Base-by-base conservation (phyloP, 805 yeast species). In the Jamesozyma rosinii region DNA sequence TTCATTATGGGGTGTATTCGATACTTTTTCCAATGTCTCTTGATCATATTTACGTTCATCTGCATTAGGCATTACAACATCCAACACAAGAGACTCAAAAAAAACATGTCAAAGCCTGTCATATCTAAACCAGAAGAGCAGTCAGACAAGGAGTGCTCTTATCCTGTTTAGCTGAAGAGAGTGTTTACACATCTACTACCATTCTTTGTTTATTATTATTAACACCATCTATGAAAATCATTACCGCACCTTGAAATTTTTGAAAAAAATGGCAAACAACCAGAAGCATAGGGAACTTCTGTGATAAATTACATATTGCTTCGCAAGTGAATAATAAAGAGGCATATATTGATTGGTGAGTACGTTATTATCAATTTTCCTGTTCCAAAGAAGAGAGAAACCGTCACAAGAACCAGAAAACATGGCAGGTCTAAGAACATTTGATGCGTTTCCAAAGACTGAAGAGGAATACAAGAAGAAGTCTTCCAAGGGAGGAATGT, bases 361-460 rank as follows among this genome's bases (percentile, higher is more conserved):
- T n/a, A n/a, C n/a, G n/a, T n/a, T n/a, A n/a, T n/a, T 24, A 24
- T 24, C 29, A 8, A 24, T 6, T 24, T 24, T 6, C 11, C 10
- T 24, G 29, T 24, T 24, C 11, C 11, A 24, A 24, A 11, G 11
- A 24, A 11, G 11, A 24, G 11, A 24, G 11, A 6, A 24, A 6
- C 6, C 29, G 11, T 24, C 11, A 24, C 11, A 24, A 24, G 6
- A 24, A 24, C 29, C 11, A 11, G 29, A 24, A 5, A 36, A 4
- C 3, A 59, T 61, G 65, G 61, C 65, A 15, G 59, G 61, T 15
- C 50, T 83, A 43, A 68, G 71, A 47, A 65, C 79, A 1, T 81
- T 81, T 60, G 89, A 81, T 63, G 89, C 88, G 2, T 81, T 81
- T 49, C 87, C 90, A 4, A 83, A 83, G 58, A 77, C 81, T 18